phyloP scores from a whole-genome alignment of 345 rosid species.

The Lenwebbia sp. region DNA sequence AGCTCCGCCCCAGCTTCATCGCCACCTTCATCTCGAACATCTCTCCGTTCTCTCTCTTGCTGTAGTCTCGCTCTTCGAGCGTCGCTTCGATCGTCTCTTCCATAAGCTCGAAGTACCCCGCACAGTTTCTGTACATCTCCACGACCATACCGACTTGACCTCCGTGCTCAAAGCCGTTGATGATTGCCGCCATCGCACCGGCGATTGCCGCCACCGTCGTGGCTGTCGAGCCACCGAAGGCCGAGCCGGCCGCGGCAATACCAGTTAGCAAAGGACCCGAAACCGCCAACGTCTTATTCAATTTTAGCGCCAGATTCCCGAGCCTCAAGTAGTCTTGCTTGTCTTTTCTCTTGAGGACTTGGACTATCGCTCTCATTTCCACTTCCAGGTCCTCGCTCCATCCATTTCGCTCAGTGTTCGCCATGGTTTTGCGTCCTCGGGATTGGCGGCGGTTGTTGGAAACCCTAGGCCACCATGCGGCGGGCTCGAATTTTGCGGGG shows the following conservation, averaged over 20 bases:
- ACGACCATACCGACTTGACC: conserved; percentile 44
- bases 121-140: conserved; percentile 45
- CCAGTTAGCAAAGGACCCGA: conserved; percentile 25
- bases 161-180: conserved; percentile 29
- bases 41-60: conserved; percentile 25
- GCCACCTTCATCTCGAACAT: conserved; percentile 29
- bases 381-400: conserved; percentile 21
- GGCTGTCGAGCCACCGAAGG: conserved; percentile 5
- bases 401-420: neutral
- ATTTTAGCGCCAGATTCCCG: conserved; percentile 24
- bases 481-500: conserved; percentile 10
- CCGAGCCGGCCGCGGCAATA: conserved; percentile 25
- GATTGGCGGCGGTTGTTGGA: neutral
- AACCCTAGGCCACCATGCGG: conserved; percentile 20
- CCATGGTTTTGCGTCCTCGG: rapidly evolving
- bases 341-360: conserved; percentile 26
- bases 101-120: conserved; percentile 19
- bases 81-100: conserved; percentile 18
- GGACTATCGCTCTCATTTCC: conserved; percentile 35
- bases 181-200: conserved; percentile 17
- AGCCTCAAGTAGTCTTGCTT: conserved; percentile 26
- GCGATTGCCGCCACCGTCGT: conserved; percentile 10
- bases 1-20: conserved; percentile 37
- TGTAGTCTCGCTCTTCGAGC: conserved; percentile 3
- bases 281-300: conserved; percentile 30